A percentile compares a stretch with the other conserved stretches of the same genome.
Evolutionary conservation across 2,329 filamentous ascomycete species (phyloP).

Genomic region (Colletotrichum orbiculare): DNA sequence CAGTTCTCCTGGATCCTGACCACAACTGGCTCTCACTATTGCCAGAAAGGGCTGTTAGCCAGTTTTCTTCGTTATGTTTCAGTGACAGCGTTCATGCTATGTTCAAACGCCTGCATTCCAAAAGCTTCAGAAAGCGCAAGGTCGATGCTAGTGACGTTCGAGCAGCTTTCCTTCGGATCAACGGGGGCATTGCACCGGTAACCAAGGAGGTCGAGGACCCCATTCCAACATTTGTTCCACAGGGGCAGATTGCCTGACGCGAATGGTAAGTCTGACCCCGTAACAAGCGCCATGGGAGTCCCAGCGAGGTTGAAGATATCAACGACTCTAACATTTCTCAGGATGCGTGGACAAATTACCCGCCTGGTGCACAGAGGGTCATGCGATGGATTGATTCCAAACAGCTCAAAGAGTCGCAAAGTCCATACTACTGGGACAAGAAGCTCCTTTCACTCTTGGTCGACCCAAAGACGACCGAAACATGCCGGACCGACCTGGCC

Average conservation of each 20-base stretch:
- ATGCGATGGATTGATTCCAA: neutral
- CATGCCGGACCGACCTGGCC: neutral
- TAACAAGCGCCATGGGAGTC: neutral
- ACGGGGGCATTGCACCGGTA: neutral
- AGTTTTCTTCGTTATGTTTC: neutral
- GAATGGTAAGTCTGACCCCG: slow-evolving; percentile 2
- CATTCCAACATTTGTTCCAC: too few relatives aligned
- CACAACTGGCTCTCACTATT: slow-evolving; percentile 1
- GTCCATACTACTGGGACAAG: neutral
- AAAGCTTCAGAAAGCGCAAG: neutral
- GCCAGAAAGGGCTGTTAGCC: neutral
- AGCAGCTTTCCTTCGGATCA: neutral
- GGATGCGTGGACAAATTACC: slow-evolving; percentile 3
- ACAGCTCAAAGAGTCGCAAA: neutral
- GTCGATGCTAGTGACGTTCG: neutral
- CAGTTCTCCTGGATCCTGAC: neutral
- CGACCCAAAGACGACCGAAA: neutral
- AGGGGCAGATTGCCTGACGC: neutral
- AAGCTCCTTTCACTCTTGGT: neutral
- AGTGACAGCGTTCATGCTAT: neutral
- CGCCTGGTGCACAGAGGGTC: neutral
- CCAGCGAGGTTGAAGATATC: neutral
- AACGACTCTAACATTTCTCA: neutral
- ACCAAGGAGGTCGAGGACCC: neutral
- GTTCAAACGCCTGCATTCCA: slow-evolving; percentile 3